Evolutionary conservation across 345 rosid genomes (phyloP).

Genomic region (Salix dunnii): DNA sequence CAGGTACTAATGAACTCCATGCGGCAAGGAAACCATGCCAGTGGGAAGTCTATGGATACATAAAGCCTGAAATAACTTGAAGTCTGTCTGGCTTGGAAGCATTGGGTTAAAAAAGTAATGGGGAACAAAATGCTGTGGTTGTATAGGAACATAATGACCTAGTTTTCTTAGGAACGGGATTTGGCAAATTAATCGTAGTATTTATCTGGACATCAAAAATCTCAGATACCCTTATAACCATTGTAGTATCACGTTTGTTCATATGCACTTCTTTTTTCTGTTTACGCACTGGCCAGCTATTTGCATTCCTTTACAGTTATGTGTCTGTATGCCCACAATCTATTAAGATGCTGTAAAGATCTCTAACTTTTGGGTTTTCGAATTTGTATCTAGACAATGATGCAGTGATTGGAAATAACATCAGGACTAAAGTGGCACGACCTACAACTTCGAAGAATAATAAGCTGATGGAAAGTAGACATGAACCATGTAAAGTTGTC

Average conservation of each 20-base stretch:
- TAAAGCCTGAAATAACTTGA: too few species aligned
- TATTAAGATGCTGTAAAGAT: not conserved
- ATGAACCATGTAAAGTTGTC: conserved; percentile 22
- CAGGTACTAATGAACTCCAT: too few species aligned
- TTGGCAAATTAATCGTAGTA: not conserved
- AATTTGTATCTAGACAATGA: conserved; percentile 42
- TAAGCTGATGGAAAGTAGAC: conserved; percentile 27
- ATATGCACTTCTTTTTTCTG: not conserved
- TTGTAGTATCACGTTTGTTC: not conserved
- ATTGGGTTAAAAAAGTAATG: too few species aligned
- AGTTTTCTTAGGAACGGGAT: not conserved
- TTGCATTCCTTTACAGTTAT: not conserved
- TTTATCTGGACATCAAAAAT: not conserved
- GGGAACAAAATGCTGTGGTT: not conserved
- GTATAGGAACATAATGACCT: not conserved
- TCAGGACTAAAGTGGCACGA: conserved; percentile 24
- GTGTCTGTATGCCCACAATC: not conserved
- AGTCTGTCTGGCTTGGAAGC: too few species aligned
- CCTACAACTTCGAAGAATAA: conserved; percentile 30
- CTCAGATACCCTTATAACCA: not conserved
- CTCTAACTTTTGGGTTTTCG: not conserved
- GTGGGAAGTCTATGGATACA: too few species aligned
- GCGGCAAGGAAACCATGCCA: too few species aligned
- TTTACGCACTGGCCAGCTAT: not conserved
- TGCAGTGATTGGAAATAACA: conserved; percentile 44